Evolutionary conservation across 2,329 filamentous ascomycete genomes (phyloP).

Genomic region (Pyricularia sp.): DNA sequence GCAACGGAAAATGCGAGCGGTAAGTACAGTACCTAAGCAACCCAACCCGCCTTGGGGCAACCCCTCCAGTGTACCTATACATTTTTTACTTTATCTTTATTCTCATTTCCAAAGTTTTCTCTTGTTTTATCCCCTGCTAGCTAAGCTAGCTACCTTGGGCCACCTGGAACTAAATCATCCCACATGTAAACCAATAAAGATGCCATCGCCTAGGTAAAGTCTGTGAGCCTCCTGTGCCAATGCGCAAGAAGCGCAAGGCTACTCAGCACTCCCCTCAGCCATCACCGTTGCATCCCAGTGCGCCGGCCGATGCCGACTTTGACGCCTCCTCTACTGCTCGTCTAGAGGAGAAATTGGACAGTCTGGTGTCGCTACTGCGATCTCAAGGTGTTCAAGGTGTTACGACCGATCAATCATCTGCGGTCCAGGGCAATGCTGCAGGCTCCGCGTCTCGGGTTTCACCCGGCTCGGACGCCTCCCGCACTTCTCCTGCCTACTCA

Average conservation of each 20-base stretch:
- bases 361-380: slow-evolving; percentile 3
- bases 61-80: no score
- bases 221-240: slow-evolving; percentile 14
- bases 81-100: neutral
- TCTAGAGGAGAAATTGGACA: slow-evolving; percentile 5
- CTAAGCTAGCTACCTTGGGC: no score
- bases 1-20: neutral
- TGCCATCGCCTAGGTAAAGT: slow-evolving; percentile 7
- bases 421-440: neutral
- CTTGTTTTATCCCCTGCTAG: neutral
- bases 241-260: slow-evolving; percentile 2
- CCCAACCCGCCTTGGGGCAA: no score
- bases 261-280: neutral
- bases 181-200: slow-evolving; percentile 7
- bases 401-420: neutral
- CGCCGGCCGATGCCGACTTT: neutral
- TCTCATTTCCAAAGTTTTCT: no score
- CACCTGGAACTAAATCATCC: neutral
- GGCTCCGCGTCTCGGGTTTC: neutral
- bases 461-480: neutral
- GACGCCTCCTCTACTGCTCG: neutral
- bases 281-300: neutral
- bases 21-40: no score
- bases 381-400: neutral
- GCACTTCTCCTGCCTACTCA: neutral